Evolutionary conservation across 345 rosid genomes (phyloP).

Genomic region (Salix purpurea): DNA sequence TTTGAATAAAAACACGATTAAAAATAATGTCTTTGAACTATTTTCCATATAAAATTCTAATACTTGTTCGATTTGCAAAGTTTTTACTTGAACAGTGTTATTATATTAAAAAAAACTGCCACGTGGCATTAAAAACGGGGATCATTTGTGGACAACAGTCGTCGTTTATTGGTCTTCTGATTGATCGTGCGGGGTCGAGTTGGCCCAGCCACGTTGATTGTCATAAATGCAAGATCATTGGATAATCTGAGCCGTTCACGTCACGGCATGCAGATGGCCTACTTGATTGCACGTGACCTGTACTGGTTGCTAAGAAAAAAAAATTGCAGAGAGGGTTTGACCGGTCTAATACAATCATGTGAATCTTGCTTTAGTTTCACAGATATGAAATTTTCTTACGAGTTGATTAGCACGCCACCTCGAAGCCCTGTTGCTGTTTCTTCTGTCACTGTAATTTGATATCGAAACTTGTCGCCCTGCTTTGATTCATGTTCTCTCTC

Average conservation of each 20-base stretch:
- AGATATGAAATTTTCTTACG: neutral
- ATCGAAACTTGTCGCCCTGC: neutral
- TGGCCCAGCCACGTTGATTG: neutral
- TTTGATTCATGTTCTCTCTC: neutral
- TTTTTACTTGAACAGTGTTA: too few species aligned
- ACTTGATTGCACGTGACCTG: constrained; percentile 18
- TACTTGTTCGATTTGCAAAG: too few species aligned
- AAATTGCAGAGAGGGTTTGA: constrained; percentile 25
- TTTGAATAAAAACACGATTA: too few species aligned
- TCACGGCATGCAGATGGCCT: neutral
- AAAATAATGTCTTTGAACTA: too few species aligned
- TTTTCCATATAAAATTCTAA: too few species aligned
- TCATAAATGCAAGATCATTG: neutral
- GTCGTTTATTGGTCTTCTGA: constrained; percentile 13
- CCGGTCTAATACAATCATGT: constrained; percentile 19
- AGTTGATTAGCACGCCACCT: constrained; percentile 26
- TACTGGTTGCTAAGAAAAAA: neutral
- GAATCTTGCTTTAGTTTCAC: constrained; percentile 16
- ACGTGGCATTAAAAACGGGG: neutral
- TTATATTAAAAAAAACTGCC: too few species aligned
- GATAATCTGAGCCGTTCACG: constrained; percentile 5
- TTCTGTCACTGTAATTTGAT: constrained; percentile 4
- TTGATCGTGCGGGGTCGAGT: neutral
- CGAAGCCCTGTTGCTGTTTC: neutral
- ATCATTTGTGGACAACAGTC: constrained; percentile 6